Evolutionary conservation across 208 protist species (phyloP).

Genomic region (Leishmania mexicana): DNA sequence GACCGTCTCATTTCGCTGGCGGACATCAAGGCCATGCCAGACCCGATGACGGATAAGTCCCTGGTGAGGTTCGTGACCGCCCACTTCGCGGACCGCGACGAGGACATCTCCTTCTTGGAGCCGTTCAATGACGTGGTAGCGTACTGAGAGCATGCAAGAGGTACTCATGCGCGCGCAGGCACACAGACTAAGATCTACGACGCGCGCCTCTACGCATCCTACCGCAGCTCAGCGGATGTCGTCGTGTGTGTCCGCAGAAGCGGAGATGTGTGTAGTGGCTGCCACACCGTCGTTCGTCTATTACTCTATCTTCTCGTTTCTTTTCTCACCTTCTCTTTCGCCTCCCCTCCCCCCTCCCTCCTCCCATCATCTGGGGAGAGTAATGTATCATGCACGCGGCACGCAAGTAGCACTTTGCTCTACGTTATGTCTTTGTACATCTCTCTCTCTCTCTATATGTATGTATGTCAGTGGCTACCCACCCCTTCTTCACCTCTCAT

Average conservation of each 20-base stretch:
- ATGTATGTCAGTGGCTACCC: neutral
- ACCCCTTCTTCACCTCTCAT: neutral
- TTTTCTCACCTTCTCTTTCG: neutral
- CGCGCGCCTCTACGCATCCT: neutral
- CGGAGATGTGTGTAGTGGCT: neutral
- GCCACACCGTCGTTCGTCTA: too few relatives aligned
- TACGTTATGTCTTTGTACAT: neutral
- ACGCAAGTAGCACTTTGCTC: neutral
- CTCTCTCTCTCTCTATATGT: neutral
- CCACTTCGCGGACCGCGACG: conserved; percentile 39
- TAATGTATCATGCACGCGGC: neutral
- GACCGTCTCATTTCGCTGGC: conserved; percentile 48
- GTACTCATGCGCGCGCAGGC: neutral
- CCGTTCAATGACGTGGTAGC: neutral
- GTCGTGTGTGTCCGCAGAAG: neutral
- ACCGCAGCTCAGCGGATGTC: neutral
- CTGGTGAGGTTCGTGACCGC: conserved; percentile 31
- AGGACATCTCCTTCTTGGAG: conserved; percentile 16
- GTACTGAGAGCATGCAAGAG: conserved; percentile 4
- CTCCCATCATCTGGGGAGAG: neutral
- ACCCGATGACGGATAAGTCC: conserved; percentile 23
- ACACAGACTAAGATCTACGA: neutral
- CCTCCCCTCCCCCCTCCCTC: too few relatives aligned
- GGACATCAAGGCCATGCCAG: conserved; percentile 52
- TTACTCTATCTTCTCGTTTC: neutral